phyloP scores from a whole-genome alignment of 2,329 filamentous ascomycete genomes.

The Aspergillus awamori region DNA sequence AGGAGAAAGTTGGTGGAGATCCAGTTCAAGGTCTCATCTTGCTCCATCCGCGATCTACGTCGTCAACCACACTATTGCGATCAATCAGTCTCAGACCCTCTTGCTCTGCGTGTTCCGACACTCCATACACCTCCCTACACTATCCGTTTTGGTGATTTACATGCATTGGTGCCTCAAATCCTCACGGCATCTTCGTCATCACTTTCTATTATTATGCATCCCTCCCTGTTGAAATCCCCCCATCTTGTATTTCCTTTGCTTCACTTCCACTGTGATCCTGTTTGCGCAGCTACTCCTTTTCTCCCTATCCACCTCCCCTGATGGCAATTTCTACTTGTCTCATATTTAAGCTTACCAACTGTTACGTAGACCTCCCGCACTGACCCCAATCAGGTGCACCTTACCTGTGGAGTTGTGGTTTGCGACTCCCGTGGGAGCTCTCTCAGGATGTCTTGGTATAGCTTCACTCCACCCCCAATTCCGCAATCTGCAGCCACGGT shows the following conservation, averaged over 20 bases:
- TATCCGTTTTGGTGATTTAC: conserved; percentile 1
- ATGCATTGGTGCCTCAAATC: not conserved
- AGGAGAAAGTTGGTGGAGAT: not conserved
- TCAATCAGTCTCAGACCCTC: not conserved
- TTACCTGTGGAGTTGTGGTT: not conserved
- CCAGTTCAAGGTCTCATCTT: not conserved
- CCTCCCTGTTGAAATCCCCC: not conserved
- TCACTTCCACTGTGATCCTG: not conserved
- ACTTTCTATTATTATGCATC: not conserved
- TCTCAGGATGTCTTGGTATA: not conserved
- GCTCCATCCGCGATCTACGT: not conserved
- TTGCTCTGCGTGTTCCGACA: not conserved
- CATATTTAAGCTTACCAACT: conserved; percentile 5
- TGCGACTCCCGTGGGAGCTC: not conserved
- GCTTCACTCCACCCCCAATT: not conserved
- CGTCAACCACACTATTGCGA: conserved; percentile 5
- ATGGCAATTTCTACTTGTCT: not conserved
- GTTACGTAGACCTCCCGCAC: not conserved
- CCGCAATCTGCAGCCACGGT: not conserved
- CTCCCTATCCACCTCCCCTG: not conserved
- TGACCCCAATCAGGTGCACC: not conserved
- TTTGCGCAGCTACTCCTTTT: not conserved
- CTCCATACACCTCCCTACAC: not conserved
- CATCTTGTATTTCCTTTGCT: not conserved
- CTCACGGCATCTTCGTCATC: not conserved